Evolutionary conservation across 345 rosid genomes (phyloP), one percentile per base, ranked within the genome.

Genomic region (Arabis hirsuta): DNA sequence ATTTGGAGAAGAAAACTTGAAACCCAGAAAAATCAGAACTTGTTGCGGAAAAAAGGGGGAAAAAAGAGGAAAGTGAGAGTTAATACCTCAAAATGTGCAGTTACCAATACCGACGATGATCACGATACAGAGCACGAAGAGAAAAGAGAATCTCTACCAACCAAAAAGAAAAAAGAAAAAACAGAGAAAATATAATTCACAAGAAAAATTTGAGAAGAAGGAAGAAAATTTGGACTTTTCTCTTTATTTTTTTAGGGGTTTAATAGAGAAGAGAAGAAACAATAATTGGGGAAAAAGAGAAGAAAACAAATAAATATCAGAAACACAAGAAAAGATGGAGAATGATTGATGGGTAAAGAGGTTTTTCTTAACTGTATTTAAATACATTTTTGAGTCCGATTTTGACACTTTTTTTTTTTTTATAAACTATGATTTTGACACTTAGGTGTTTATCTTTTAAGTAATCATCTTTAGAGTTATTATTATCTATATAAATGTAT

Each of bases 91-190:
- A 76, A 76, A 76, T 69, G 74, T 64, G 75, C 80, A 70, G 76
- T 76, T 76, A 70, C 80, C 80, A 64, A 76, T 54, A 64, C 60
- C 65, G 48, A 71, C 67, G 76, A 76, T 76, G 76, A 76, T 76
- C 80, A 76, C 80, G 76, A 76, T 71, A 71, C 67, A 62, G 41
- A 69, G 56, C 61, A 56, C 50, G 55, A 56, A 54, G 65, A 50
- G 60, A 63, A 38, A 9, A 65, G 62, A 63, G 72, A 76, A 50
- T 76, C 79, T 36, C 22, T 64, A 76, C 65, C 71, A 76, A 76
- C 69, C 63, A 67, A 59, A 64, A 47, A 8, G 29, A 22, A 10
- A 26, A 4, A 59, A 48, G n/a, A 6, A 7, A 9, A 16, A 52
- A 0, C 22, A 7, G 5, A 20, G n/a, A 29, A 19, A 6, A 5